Conservation (phyloP, 2,329 filamentous ascomycete species). For the Pseudogymnoascus sp. region DNA sequence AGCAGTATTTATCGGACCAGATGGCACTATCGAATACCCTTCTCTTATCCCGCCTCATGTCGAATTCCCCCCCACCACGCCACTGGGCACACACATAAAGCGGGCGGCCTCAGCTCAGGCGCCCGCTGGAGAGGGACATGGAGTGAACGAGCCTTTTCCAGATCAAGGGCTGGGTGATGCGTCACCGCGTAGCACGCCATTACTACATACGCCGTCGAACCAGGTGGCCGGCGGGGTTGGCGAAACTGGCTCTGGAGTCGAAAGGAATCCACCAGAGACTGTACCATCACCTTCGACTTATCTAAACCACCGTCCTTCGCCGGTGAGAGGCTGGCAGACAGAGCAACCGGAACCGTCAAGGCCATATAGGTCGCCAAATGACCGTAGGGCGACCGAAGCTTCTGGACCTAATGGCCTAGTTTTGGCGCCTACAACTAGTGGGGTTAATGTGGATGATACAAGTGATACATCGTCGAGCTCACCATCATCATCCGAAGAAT, state of each 20-base stretch:
- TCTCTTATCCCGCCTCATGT: slow-evolving; percentile 3
- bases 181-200: background rate
- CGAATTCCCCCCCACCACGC: background rate
- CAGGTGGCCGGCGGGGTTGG: background rate
- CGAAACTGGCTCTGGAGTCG: background rate
- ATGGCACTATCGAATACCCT: slow-evolving; percentile 3
- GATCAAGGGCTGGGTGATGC: background rate
- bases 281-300: background rate
- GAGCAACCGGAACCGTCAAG: background rate
- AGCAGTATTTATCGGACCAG: background rate
- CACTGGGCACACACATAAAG: background rate
- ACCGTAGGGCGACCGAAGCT: background rate
- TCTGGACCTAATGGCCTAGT: background rate
- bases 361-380: background rate
- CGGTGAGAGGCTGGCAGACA: background rate
- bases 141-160: background rate
- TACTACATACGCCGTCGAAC: background rate
- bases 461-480: background rate
- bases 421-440: background rate
- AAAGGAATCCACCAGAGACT: background rate
- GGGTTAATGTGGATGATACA: background rate
- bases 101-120: background rate
- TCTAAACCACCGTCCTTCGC: background rate
- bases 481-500: slow-evolving; percentile 1
- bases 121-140: background rate